Conservation (phyloP, 371 early-diverging fungal species). For the Apophysomyces trapeziformis region DNA sequence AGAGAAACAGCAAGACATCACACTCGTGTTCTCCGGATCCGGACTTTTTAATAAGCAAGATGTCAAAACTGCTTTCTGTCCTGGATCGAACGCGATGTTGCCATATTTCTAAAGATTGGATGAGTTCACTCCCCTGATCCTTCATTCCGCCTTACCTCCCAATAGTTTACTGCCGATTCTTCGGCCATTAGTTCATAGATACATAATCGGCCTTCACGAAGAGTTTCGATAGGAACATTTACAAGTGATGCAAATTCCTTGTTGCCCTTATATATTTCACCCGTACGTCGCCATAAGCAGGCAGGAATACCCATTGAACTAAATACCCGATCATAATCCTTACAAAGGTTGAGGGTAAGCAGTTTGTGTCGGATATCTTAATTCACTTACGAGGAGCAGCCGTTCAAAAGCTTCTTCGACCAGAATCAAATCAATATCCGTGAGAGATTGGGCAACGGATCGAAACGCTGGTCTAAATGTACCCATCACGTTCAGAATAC, state of each 20-base stretch:
- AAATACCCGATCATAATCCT: constrained; percentile 94
- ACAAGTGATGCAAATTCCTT: constrained; percentile 91
- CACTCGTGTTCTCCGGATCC: constrained; percentile 57
- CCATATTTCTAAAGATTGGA: constrained; percentile 76
- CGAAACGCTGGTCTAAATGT: constrained; percentile 87
- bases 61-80: constrained; percentile 94
- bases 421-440: constrained; percentile 89
- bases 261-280: constrained; percentile 95
- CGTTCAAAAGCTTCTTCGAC: constrained; percentile 96
- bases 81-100: constrained; percentile 93
- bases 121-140: background rate
- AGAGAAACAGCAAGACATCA: constrained; percentile 85
- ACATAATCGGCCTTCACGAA: constrained; percentile 77
- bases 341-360: background rate
- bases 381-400: constrained; percentile 64
- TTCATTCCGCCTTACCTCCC: constrained; percentile 62
- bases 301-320: constrained; percentile 94
- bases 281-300: constrained; percentile 93
- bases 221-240: constrained; percentile 74
- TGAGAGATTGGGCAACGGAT: constrained; percentile 82
- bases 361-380: background rate
- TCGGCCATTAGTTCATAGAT: constrained; percentile 95
- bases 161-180: constrained; percentile 88
- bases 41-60: constrained; percentile 74
- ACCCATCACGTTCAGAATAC: constrained; percentile 86